Percentiles rank a stretch among this genome's conserved stretches.
Conservation (phyloP, 2,329 filamentous ascomycete species). For the Pezicula carpinea region DNA sequence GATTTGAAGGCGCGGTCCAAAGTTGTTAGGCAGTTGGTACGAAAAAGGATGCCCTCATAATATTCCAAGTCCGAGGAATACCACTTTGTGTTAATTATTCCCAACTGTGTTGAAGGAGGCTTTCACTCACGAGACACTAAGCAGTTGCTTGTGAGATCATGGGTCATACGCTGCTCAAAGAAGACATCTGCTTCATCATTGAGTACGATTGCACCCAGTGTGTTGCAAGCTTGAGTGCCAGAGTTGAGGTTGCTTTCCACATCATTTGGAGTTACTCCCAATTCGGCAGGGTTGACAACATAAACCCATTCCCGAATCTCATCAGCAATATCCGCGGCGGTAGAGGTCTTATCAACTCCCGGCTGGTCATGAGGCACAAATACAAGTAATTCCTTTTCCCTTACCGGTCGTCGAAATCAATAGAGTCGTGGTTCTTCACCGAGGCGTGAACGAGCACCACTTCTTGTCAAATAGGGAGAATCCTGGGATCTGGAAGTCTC, state of each 20-base stretch:
- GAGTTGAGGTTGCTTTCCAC: slow-evolving; percentile 2
- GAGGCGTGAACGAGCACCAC: slow-evolving; percentile 63
- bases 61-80: slow-evolving; percentile 32
- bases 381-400: slow-evolving; percentile 79
- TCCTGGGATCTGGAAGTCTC: slow-evolving; percentile 7
- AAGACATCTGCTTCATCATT: slow-evolving; percentile 32
- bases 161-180: slow-evolving; percentile 23
- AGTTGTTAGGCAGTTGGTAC: slow-evolving; percentile 27
- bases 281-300: slow-evolving; percentile 24
- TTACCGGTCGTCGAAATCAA: slow-evolving; percentile 73
- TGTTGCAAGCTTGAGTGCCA: slow-evolving; percentile 17
- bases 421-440: slow-evolving; percentile 71
- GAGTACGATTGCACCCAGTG: slow-evolving; percentile 24
- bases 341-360: slow-evolving; percentile 80
- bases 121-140: slow-evolving; percentile 17
- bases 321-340: slow-evolving; percentile 62
- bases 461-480: slow-evolving; percentile 13
- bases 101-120: no score
- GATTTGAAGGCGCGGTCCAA: slow-evolving; percentile 30
- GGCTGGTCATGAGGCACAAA: slow-evolving; percentile 74
- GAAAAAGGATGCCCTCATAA: slow-evolving; percentile 33
- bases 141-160: slow-evolving; percentile 25
- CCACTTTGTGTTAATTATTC: slow-evolving; percentile 3
- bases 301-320: slow-evolving; percentile 27
- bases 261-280: slow-evolving; percentile 13